A percentile compares a stretch with the other conserved stretches of the same genome.
Conservation (phyloP, 768 basidiomycete genomes). For the Tricholoma sp. region DNA sequence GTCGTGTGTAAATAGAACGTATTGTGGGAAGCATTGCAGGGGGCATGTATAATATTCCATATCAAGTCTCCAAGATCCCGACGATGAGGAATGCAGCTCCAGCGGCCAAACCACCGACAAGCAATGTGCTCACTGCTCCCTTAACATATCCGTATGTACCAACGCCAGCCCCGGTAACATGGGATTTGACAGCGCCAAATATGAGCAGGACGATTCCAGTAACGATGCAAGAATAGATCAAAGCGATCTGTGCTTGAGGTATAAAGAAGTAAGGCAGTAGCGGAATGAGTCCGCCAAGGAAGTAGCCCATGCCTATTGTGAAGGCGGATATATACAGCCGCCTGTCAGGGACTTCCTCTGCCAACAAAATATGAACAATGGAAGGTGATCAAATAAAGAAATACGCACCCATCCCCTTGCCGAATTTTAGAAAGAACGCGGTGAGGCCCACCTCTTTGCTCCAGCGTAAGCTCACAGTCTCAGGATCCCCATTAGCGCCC, state of each 20-base stretch:
- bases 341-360: constrained; percentile 84
- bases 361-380: background rate
- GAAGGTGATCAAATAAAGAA: background rate
- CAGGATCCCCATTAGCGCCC: constrained; percentile 40
- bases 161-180: constrained; percentile 75
- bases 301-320: constrained; percentile 94
- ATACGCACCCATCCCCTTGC: constrained; percentile 78
- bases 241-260: constrained; percentile 55
- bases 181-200: constrained; percentile 89
- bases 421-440: constrained; percentile 92
- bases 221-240: constrained; percentile 70
- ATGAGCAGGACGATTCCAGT: constrained; percentile 84
- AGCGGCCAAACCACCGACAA: constrained; percentile 89
- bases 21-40: background rate
- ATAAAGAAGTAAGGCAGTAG: constrained; percentile 92
- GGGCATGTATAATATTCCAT: background rate
- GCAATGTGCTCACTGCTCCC: constrained; percentile 81
- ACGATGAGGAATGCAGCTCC: constrained; percentile 58
- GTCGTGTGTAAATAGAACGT: background rate
- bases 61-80: constrained; percentile 35
- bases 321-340: constrained; percentile 88
- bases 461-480: constrained; percentile 56
- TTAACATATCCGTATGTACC: constrained; percentile 69
- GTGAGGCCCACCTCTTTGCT: constrained; percentile 82
- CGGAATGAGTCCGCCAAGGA: constrained; percentile 90